Evolutionary conservation across 768 basidiomycete species (phyloP), one percentile per base, ranked within the genome.

Genomic region (Candolleomyces eurysporus): DNA sequence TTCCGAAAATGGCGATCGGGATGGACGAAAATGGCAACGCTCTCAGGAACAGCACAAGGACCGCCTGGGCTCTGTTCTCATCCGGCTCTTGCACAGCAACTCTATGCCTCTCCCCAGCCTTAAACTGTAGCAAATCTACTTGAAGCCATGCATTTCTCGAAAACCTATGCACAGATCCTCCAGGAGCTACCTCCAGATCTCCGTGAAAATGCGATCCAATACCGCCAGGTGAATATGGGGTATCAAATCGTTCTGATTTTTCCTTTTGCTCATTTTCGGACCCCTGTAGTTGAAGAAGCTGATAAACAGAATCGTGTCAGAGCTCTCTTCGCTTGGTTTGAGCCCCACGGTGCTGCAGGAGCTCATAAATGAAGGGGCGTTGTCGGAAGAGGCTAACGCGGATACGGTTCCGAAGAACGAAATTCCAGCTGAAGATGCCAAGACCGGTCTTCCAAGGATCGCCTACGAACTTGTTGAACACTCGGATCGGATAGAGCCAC

Each of bases 231-330:
- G 59, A 30, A 68, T 65, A 9, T 26, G 36, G 26, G 8, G 21
- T 17, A 49, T 30, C 46, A 39, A 22, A 4, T 30, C 16, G n/a
- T 59, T 10, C 22, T 55, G 31, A 56, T 42, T 14, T 32, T 49
- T 53, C 17, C 31, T 13, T 31, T 31, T 36, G 49, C 43, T 51
- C 26, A 39, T 32, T 31, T 17, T 46, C 51, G 19, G 50, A 1
- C 36, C 36, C 36, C 36, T 64, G 46, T 66, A 96, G 91, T 86
- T 98, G 59, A 97, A 98, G 76, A 94, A 91, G 66, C 76, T 96
- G 32, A 95, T 98, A 66, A 91, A 92, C 64, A 82, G 88, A 68
- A 84, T 94, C 42, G 92, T 91, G 0, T 73, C 76, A 10, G 95
- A 98, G 72, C 85, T 98, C 17, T 79, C 84, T 4, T 80, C 84